A percentile compares a stretch with the other conserved stretches of the same genome.
phyloP scores from a whole-genome alignment of 805 yeast species.

The Clavispora fructus region DNA sequence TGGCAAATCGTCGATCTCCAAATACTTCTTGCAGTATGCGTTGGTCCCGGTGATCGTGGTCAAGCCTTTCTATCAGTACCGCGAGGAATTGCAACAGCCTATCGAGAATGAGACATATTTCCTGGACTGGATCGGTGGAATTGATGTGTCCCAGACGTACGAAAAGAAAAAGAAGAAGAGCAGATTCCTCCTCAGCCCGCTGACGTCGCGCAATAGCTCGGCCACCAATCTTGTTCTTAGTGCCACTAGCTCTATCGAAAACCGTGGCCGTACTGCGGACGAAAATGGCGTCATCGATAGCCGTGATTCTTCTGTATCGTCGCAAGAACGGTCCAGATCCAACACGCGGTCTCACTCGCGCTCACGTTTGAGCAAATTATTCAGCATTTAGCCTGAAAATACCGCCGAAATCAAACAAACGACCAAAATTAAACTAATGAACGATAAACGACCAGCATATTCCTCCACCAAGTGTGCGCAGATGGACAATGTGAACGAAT shows the following conservation, averaged over 20 bases:
- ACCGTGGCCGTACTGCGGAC: constrained; percentile 5
- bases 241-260: constrained; percentile 5
- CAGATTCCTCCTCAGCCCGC: constrained; percentile 10
- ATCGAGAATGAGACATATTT: constrained; percentile 33
- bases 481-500: too few relatives aligned
- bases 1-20: constrained; percentile 31
- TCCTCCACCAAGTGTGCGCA: neutral
- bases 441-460: neutral
- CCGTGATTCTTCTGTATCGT: constrained; percentile 4
- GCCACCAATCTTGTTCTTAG: constrained; percentile 6
- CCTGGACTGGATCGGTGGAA: constrained; percentile 26
- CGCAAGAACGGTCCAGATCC: neutral
- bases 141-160: constrained; percentile 17
- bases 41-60: constrained; percentile 41
- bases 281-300: constrained; percentile 1
- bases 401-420: too few relatives aligned
- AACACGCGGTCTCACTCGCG: neutral
- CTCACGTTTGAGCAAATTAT: neutral
- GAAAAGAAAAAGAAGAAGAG: constrained; percentile 14
- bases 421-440: too few relatives aligned
- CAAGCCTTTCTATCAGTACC: constrained; percentile 32
- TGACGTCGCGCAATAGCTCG: constrained; percentile 11
- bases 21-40: constrained; percentile 38
- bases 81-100: constrained; percentile 25
- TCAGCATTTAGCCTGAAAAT: neutral